A percentile compares a stretch with the other conserved stretches of the same genome.
Conservation (phyloP, 164 flowering plant genomes). For the Nymphaea colorata region DNA sequence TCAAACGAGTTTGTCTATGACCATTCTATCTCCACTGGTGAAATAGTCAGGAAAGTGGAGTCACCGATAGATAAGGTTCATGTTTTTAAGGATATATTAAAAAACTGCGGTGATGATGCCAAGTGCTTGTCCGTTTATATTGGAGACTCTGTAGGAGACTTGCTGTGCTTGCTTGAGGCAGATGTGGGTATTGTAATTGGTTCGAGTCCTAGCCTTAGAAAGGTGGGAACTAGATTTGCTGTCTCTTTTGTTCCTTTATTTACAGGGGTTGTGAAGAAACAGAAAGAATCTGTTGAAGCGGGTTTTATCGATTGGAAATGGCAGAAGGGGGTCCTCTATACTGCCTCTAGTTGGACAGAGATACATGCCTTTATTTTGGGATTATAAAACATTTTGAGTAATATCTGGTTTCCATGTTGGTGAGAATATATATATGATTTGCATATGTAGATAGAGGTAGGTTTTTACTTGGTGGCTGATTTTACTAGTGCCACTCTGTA, state of each 20-base stretch:
- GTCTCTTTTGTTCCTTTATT: constrained; percentile 24
- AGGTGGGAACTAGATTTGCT: constrained; percentile 18
- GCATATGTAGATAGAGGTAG: background rate
- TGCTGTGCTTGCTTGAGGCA: constrained; percentile 30
- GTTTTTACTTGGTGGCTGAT: background rate
- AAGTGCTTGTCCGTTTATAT: constrained; percentile 20
- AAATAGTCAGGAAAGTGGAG: constrained; percentile 18
- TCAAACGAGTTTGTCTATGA: constrained; percentile 25
- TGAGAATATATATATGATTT: background rate
- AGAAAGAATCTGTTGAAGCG: constrained; percentile 13
- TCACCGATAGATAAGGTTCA: constrained; percentile 28
- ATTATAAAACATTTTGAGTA: background rate
- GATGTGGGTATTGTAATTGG: constrained; percentile 26
- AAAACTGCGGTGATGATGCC: constrained; percentile 2
- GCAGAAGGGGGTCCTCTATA: constrained; percentile 21
- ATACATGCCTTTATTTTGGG: constrained; percentile 29
- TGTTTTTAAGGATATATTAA: constrained; percentile 17
- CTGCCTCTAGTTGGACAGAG: constrained; percentile 26
- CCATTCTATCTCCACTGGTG: constrained; percentile 24
- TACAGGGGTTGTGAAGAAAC: constrained; percentile 24
- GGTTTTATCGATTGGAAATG: constrained; percentile 17
- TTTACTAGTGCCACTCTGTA: background rate
- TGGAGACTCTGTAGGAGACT: constrained; percentile 25
- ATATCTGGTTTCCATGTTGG: constrained; percentile 1
- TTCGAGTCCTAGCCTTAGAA: constrained; percentile 22